Percentiles rank a stretch among this genome's conserved stretches.
Conservation (phyloP, 345 rosid species). For the Eucalyptus victrix region DNA sequence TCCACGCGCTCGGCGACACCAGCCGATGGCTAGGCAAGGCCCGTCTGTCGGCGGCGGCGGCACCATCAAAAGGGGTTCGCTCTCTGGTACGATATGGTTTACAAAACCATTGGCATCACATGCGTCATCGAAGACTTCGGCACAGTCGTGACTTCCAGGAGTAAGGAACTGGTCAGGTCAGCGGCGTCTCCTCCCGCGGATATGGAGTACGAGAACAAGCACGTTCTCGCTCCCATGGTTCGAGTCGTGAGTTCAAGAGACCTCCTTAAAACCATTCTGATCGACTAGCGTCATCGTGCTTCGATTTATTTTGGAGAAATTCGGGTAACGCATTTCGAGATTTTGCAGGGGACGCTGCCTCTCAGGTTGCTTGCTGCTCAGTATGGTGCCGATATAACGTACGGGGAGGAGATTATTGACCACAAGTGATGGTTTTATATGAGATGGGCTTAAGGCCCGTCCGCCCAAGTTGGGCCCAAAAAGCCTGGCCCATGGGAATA, state of each 20-base stretch:
- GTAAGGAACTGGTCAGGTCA: neutral
- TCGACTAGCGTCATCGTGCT: neutral
- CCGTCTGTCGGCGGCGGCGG: neutral
- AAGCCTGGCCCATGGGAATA: too few relatives aligned
- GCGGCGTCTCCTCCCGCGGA: neutral
- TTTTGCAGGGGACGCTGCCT: too few relatives aligned
- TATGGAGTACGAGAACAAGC: constrained; percentile 80
- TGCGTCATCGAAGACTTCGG: neutral
- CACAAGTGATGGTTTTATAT: too few relatives aligned
- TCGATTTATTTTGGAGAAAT: too few relatives aligned
- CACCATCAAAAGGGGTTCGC: neutral
- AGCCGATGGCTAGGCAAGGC: neutral
- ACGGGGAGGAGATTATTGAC: constrained; percentile 83
- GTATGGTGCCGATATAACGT: constrained; percentile 81
- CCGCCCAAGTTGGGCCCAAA: too few relatives aligned
- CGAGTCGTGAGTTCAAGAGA: constrained; percentile 50
- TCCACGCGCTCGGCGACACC: neutral
- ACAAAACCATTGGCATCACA: neutral
- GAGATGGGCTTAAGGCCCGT: too few relatives aligned
- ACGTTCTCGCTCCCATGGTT: constrained; percentile 94
- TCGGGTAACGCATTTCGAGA: too few relatives aligned
- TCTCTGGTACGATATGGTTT: neutral
- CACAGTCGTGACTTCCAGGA: neutral
- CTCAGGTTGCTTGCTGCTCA: constrained; percentile 49
- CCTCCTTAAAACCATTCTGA: neutral